A percentile compares a stretch with the other conserved stretches of the same genome.
Evolutionary conservation across 768 basidiomycete genomes (phyloP).

Genomic region (Leccinellum albellum): DNA sequence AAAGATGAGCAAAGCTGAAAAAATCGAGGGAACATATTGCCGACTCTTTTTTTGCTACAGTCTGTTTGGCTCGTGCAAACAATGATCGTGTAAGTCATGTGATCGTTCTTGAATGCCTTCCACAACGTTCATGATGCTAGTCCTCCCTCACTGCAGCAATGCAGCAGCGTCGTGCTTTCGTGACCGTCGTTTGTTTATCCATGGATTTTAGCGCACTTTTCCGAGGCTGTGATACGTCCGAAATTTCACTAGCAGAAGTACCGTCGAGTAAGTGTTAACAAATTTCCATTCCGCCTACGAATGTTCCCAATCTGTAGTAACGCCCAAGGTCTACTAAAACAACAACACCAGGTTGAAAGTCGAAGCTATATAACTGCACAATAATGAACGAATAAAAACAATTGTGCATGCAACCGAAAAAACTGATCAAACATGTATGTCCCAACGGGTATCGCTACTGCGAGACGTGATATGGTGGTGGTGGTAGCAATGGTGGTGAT

Average conservation of each 20-base stretch:
- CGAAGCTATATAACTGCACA: constrained; percentile 20
- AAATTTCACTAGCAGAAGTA: neutral
- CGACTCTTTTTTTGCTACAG: constrained; percentile 18
- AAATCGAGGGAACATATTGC: constrained; percentile 8
- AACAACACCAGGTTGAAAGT: constrained; percentile 17
- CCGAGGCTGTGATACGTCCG: neutral
- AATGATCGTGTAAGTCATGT: constrained; percentile 23
- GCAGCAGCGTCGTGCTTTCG: neutral
- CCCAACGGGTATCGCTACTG: constrained; percentile 1
- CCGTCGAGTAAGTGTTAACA: neutral
- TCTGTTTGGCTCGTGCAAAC: constrained; percentile 29
- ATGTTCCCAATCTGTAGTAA: constrained; percentile 1
- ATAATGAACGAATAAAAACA: constrained; percentile 17
- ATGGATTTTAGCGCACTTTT: neutral
- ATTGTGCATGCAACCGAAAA: constrained; percentile 9
- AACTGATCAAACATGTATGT: neutral
- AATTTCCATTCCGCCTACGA: constrained; percentile 1
- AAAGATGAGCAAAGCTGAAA: constrained; percentile 26
- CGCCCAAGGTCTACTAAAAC: constrained; percentile 16
- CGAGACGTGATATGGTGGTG: constrained; percentile 1
- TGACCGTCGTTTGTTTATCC: neutral
- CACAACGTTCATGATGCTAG: neutral
- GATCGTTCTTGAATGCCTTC: constrained; percentile 5
- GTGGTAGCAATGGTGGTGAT: neutral
- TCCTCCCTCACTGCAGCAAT: neutral